phyloP scores from a whole-genome alignment of 2,329 filamentous ascomycete genomes.

The Cucurbitaria berberidis region DNA sequence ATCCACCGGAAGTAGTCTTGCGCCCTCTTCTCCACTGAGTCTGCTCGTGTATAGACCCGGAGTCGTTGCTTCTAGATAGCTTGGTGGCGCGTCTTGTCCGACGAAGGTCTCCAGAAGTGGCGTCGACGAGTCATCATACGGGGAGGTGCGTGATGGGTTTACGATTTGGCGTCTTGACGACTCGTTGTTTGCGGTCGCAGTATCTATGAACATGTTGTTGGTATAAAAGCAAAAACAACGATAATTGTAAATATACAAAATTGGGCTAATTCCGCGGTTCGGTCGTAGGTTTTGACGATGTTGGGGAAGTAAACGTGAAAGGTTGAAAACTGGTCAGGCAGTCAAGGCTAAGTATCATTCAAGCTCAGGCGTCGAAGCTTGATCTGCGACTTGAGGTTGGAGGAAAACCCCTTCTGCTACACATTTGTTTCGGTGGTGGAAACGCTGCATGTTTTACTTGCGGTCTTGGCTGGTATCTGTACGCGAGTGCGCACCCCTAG shows the following conservation, averaged over 20 bases:
- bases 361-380: constrained; percentile 18
- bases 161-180: constrained; percentile 26
- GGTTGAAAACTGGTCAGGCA: constrained; percentile 17
- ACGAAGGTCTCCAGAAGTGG: constrained; percentile 36
- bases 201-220: constrained; percentile 42
- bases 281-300: constrained; percentile 1
- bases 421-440: constrained; percentile 35
- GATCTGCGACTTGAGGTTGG: constrained; percentile 15
- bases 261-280: too few relatives aligned
- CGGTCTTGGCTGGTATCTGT: constrained; percentile 15
- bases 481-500: too few relatives aligned
- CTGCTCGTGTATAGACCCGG: constrained; percentile 37
- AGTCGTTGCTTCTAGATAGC: constrained; percentile 45
- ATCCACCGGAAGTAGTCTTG: constrained; percentile 32
- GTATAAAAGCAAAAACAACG: background rate
- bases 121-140: constrained; percentile 26
- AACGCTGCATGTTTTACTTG: constrained; percentile 32
- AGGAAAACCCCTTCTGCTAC: constrained; percentile 21
- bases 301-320: background rate
- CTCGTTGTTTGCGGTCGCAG: constrained; percentile 37
- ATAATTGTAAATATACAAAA: constrained; percentile 3
- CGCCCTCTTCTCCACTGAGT: constrained; percentile 39
- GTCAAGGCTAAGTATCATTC: constrained; percentile 12
- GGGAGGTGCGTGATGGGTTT: constrained; percentile 19
- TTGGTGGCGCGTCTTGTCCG: constrained; percentile 33